A percentile compares a stretch with the other conserved stretches of the same genome.
phyloP scores from a whole-genome alignment of 345 rosid species.

The Balakata baccata region DNA sequence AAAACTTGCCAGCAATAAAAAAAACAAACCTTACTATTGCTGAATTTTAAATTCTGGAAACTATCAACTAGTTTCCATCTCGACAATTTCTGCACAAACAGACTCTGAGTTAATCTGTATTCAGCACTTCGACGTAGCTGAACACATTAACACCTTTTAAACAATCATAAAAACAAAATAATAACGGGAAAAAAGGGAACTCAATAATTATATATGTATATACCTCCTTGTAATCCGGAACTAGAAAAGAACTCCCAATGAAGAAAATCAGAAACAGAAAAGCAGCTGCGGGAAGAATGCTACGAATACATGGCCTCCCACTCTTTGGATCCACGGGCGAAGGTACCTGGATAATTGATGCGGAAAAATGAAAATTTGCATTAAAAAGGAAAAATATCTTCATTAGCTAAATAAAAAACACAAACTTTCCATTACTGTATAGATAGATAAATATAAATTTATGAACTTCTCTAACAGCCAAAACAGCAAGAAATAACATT shows the following conservation, averaged over 20 bases:
- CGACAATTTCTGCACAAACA: slow-evolving; percentile 38
- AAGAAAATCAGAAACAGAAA: slow-evolving; percentile 43
- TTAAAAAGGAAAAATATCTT: not conserved
- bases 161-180: not conserved
- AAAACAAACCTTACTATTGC: slow-evolving; percentile 44
- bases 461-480: not conserved
- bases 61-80: slow-evolving; percentile 32
- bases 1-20: not conserved
- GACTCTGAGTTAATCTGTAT: slow-evolving; percentile 6
- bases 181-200: not conserved
- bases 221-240: slow-evolving; percentile 47
- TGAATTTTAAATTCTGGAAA: slow-evolving; percentile 20
- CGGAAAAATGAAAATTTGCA: not conserved
- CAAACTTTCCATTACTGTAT: not conserved
- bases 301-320: slow-evolving; percentile 37
- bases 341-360: slow-evolving; percentile 29
- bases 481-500: too few species aligned
- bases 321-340: slow-evolving; percentile 29
- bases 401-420: not conserved
- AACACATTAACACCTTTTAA: not conserved
- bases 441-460: not conserved
- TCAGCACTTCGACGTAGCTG: not conserved
- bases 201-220: not conserved
- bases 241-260: slow-evolving; percentile 32
- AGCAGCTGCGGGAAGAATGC: slow-evolving; percentile 37